Conservation (phyloP, 352 stramenopile species). For the Globisporangium mamillatum region DNA sequence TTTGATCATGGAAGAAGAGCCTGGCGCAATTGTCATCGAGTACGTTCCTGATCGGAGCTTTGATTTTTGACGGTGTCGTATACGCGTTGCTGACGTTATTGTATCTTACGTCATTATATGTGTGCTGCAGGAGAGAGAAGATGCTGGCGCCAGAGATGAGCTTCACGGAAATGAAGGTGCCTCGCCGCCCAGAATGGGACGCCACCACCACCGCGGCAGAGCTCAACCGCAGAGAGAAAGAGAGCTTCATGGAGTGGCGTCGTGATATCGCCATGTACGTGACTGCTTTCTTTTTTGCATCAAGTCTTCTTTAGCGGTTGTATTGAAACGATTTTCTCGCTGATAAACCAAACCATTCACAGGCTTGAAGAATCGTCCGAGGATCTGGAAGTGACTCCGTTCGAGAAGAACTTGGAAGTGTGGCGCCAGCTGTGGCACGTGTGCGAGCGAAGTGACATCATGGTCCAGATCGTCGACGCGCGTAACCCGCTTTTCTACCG, state of each 20-base stretch:
- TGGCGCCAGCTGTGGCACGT: conserved; percentile 99
- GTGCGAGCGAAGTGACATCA: conserved; percentile 95
- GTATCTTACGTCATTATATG: not conserved
- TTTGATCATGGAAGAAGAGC: conserved; percentile 70
- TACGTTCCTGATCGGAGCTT: conserved; percentile 26
- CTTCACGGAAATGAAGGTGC: conserved; percentile 96
- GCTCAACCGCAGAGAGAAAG: conserved; percentile 94
- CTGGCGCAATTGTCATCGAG: conserved; percentile 60
- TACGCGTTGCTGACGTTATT: not conserved
- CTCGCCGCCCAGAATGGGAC: conserved; percentile 94
- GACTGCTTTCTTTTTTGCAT: not conserved
- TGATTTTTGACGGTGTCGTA: not conserved
- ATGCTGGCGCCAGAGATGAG: conserved; percentile 75
- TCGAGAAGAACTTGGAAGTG: conserved; percentile 99
- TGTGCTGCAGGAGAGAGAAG: conserved; percentile 41
- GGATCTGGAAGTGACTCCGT: conserved; percentile 94
- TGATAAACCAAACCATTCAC: not conserved
- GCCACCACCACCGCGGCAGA: conserved; percentile 93
- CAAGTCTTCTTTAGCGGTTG: no score
- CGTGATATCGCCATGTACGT: conserved; percentile 91
- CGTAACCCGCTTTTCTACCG: conserved; percentile 98
- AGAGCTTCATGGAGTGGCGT: conserved; percentile 98
- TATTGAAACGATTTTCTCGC: not conserved
- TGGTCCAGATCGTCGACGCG: conserved; percentile 99
- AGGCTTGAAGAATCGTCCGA: conserved; percentile 78